Evolutionary conservation across 106 monocot species (phyloP), one percentile per base, ranked within the genome.

Genomic region (Narthecium ossifragum): DNA sequence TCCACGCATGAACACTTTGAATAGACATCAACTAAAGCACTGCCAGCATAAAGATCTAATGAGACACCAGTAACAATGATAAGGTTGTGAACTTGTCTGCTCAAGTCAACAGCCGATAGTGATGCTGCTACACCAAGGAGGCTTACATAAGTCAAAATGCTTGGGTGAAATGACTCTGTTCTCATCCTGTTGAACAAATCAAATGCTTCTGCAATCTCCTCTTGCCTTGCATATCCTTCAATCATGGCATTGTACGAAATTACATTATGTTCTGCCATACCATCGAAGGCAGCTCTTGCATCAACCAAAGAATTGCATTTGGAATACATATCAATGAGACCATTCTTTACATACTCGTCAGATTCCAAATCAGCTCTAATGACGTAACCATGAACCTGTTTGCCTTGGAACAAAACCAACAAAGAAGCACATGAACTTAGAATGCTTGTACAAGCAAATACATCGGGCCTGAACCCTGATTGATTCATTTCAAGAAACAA

Each of bases 231-330:
- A 72, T 80, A 80, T 5, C 88, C 88, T 80, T 93, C 88, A 29
- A 93, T 85, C 82, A 93, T 89, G 1, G 88, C 73, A 75, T 93
- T 93, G 61, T 77, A 93, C 36, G 88, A 79, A 60, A 93, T 53
- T n/a, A 68, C 65, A 70, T 85, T 73, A 21, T 80, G 67, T 27
- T 61, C 52, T 11, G 34, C 38, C 47, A 85, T 74, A 51, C 33
- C 34, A 61, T 82, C 68, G 55, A 93, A 89, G 25, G 71, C 47
- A 45, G 49, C 13, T 60, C 73, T 81, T 15, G 93, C 93, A 48
- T 83, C 78, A 28, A 10, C 26, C 43, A 88, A 57, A 23, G 73
- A 68, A 49, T 67, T 46, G 49, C 85, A 93, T 73, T 93, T 93
- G 8, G 79, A 78, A 67, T 85, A 93, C 93, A 90, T 94, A 66